Percentiles rank a stretch among this genome's conserved stretches.
Conservation (phyloP, 352 stramenopile species). For the Phytophthora capsici region DNA sequence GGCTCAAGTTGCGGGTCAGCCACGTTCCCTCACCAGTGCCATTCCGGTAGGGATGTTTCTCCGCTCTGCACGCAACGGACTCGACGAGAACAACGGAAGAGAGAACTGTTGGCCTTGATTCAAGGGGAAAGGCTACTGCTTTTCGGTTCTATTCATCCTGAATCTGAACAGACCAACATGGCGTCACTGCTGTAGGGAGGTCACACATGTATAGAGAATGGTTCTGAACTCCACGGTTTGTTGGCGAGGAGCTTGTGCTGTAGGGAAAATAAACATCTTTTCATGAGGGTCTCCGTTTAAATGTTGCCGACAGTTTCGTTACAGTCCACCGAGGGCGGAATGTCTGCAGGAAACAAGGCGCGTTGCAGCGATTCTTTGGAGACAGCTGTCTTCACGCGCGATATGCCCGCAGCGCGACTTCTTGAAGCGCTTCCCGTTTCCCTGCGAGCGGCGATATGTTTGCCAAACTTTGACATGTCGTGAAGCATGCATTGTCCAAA, state of each 20-base stretch:
- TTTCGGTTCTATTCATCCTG: conserved; percentile 1
- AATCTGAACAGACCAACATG: conserved; percentile 10
- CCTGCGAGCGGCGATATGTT: background rate
- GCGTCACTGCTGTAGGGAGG: no score
- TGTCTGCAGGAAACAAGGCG: conserved; percentile 22
- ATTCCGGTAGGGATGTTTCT: background rate
- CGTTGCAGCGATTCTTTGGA: conserved; percentile 19
- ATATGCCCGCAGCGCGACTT: conserved; percentile 8
- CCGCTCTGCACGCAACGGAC: background rate
- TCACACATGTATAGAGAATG: no score
- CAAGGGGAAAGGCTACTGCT: conserved; percentile 12
- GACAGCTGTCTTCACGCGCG: conserved; percentile 16
- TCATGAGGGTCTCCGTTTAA: background rate
- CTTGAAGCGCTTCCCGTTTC: background rate
- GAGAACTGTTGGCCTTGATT: conserved; percentile 8
- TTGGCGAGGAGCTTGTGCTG: no score
- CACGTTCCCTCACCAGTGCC: no score
- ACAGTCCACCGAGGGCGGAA: conserved; percentile 20
- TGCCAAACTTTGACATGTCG: no score
- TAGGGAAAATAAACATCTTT: no score
- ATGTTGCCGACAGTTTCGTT: no score
- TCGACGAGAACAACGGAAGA: conserved; percentile 7
- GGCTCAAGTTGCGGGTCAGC: no score
- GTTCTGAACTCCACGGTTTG: no score
- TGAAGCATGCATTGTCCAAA: background rate